Evolutionary conservation across 2,329 filamentous ascomycete genomes (phyloP).

Genomic region (Colletotrichum scovillei): DNA sequence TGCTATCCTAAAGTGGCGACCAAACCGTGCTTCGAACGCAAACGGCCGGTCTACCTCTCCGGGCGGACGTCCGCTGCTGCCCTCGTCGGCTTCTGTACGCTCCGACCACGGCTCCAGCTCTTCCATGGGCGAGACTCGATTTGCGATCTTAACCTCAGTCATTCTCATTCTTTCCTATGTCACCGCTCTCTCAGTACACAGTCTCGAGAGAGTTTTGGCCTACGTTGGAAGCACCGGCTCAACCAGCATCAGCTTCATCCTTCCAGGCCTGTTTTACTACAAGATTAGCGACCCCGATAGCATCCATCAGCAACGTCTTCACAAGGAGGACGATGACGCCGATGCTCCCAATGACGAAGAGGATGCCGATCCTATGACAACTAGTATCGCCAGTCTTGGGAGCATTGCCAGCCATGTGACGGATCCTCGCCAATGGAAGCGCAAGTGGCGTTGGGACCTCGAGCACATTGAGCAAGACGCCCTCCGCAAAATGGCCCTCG

Average conservation of each 20-base stretch:
- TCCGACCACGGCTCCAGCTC: slow-evolving; percentile 66
- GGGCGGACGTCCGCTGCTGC: slow-evolving; percentile 56
- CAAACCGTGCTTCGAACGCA: slow-evolving; percentile 58
- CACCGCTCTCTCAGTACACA: slow-evolving; percentile 90
- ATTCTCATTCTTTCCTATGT: slow-evolving; percentile 89
- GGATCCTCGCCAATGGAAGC: slow-evolving; percentile 59
- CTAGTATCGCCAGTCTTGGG: slow-evolving; percentile 57
- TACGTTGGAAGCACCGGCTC: slow-evolving; percentile 96
- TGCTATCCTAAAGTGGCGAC: slow-evolving; percentile 93
- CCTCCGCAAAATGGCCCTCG: slow-evolving; percentile 80
- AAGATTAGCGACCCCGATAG: slow-evolving; percentile 95
- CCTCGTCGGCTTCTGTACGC: slow-evolving; percentile 48
- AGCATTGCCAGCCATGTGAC: slow-evolving; percentile 52
- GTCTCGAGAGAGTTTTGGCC: slow-evolving; percentile 89
- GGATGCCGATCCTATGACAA: slow-evolving; percentile 54
- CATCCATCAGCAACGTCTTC: slow-evolving; percentile 83
- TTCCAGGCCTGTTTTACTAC: slow-evolving; percentile 97
- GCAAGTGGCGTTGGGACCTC: slow-evolving; percentile 69
- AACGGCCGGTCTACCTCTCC: slow-evolving; percentile 53
- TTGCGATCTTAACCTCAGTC: slow-evolving; percentile 87
- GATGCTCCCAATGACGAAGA: slow-evolving; percentile 64
- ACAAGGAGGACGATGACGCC: slow-evolving; percentile 93
- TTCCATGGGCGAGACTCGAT: slow-evolving; percentile 86
- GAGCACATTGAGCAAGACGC: slow-evolving; percentile 72
- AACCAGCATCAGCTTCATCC: slow-evolving; percentile 96